Conservation (phyloP, 179 eudicot genomes). For the Spinacia oleracea region DNA sequence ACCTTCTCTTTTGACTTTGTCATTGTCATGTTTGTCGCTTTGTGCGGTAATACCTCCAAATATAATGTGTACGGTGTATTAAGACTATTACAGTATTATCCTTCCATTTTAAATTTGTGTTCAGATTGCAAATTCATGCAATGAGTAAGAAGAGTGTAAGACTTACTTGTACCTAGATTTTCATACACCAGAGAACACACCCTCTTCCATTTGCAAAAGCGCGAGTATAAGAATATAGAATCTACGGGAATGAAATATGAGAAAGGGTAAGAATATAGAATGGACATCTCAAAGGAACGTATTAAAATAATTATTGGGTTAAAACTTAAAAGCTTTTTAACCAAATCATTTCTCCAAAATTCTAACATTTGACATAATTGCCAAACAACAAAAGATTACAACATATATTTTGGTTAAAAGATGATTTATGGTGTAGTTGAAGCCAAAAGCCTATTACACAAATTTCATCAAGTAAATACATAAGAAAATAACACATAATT, state of each 20-base stretch:
- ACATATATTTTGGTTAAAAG: not conserved
- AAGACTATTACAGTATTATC: no score
- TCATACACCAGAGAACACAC: no score
- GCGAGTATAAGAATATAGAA: no score
- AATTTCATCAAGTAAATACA: not conserved
- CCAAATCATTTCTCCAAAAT: not conserved
- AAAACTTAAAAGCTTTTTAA: not conserved
- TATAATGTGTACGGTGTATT: no score
- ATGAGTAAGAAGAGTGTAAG: no score
- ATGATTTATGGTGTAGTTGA: not conserved
- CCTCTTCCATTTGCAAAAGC: no score
- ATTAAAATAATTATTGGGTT: not conserved
- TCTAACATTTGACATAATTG: not conserved
- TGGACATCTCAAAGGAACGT: no score
- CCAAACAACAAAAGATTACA: slow-evolving; percentile 12
- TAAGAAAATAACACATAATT: not conserved
- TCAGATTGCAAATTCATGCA: no score
- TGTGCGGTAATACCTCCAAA: not conserved
- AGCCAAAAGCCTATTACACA: slow-evolving; percentile 6
- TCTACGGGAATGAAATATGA: no score
- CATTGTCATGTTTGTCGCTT: not conserved
- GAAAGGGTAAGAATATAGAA: no score
- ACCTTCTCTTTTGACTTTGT: not conserved
- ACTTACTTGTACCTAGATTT: no score
- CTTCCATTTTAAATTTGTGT: no score